phyloP scores from a whole-genome alignment of 2,329 filamentous ascomycete species.

The Alternaria viburni region DNA sequence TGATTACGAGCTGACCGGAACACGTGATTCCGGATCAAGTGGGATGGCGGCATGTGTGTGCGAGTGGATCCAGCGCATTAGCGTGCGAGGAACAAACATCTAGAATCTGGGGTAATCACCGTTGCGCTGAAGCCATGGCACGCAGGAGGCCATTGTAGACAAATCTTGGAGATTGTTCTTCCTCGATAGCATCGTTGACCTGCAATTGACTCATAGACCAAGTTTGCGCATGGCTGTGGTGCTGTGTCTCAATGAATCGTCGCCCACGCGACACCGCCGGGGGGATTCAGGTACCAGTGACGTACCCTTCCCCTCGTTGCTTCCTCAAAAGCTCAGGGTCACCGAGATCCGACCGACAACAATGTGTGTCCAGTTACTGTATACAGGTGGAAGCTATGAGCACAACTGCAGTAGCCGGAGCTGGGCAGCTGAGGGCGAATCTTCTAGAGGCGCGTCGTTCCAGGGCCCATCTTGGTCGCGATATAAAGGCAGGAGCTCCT shows the following conservation, averaged over 20 bases:
- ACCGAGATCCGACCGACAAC: slow-evolving; percentile 12
- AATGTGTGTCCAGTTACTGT: not conserved
- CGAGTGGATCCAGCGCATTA: slow-evolving; percentile 11
- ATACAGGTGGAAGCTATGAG: not conserved
- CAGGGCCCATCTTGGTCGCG: slow-evolving; percentile 1
- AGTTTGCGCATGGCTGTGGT: not conserved
- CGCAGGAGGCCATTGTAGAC: not conserved
- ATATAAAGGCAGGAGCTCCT: slow-evolving; percentile 21
- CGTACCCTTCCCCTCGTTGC: slow-evolving; percentile 10
- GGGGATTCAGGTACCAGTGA: slow-evolving; percentile 21
- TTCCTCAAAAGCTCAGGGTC: slow-evolving; percentile 4
- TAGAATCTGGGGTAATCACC: slow-evolving; percentile 16
- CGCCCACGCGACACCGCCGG: slow-evolving; percentile 10
- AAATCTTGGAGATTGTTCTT: not conserved
- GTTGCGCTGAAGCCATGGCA: not conserved
- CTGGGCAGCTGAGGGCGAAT: slow-evolving; percentile 8
- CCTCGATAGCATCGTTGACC: not conserved
- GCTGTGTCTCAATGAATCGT: not conserved
- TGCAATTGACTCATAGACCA: not conserved
- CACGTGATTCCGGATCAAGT: slow-evolving; percentile 8
- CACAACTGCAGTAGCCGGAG: slow-evolving; percentile 3
- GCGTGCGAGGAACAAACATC: slow-evolving; percentile 1
- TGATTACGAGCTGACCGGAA: not conserved
- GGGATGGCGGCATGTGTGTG: slow-evolving; percentile 1
- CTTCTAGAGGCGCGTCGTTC: slow-evolving; percentile 14